These are phyloP conservation scores for Gossypium thurberi DNA, from an alignment of 345 rosid species.

Conservation along the genomic window DNA sequence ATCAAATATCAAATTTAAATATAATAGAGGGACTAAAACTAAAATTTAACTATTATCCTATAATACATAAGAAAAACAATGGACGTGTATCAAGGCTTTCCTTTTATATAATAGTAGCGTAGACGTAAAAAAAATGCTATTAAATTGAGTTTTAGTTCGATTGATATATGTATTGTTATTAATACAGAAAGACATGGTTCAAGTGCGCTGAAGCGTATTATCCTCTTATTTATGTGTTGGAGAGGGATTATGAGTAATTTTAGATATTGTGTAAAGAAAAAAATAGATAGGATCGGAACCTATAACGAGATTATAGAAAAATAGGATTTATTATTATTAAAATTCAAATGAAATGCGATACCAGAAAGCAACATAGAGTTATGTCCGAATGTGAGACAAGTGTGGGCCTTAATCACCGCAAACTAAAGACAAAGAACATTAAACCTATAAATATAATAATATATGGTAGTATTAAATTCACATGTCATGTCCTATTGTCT, in stretches of 20 bases:
- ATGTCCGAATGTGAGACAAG: not conserved
- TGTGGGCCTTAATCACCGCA: not conserved
- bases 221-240: rapidly evolving
- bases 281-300: rapidly evolving
- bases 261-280: too few species aligned
- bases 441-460: not conserved
- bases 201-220: too few species aligned
- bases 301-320: not conserved
- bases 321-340: not conserved
- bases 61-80: too few species aligned
- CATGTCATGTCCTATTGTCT: not conserved
- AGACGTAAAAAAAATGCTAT: too few species aligned
- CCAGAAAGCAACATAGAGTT: not conserved
- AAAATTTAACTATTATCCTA: too few species aligned
- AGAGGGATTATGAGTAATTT: rapidly evolving
- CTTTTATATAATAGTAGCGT: too few species aligned
- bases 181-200: rapidly evolving
- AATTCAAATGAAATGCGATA: not conserved
- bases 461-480: not conserved
- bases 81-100: too few species aligned
- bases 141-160: too few species aligned
- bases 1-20: too few species aligned
- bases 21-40: too few species aligned
- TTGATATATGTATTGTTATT: rapidly evolving
- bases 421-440: not conserved